A percentile compares a stretch with the other conserved stretches of the same genome.
Evolutionary conservation across 2,329 filamentous ascomycete species (phyloP).

Genomic region (Xylariaceae sp.): DNA sequence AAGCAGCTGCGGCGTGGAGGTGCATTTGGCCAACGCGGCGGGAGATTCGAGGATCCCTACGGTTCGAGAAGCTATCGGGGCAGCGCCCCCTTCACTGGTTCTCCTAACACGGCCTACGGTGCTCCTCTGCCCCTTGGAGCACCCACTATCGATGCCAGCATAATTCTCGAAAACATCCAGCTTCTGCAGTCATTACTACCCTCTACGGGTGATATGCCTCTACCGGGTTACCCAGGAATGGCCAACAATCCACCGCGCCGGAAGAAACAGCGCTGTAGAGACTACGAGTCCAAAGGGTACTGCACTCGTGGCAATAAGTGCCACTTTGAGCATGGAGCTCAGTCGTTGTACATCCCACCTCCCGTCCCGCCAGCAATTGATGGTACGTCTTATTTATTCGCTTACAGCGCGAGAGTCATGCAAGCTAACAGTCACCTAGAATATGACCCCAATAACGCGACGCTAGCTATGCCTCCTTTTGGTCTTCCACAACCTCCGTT

Average conservation of each 20-base stretch:
- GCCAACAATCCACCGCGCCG: constrained; percentile 27
- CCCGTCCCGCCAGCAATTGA: constrained; percentile 32
- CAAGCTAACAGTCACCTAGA: constrained; percentile 34
- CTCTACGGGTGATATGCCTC: constrained; percentile 36
- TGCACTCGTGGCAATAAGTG: constrained; percentile 64
- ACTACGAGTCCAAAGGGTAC: constrained; percentile 68
- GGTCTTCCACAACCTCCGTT: constrained; percentile 12
- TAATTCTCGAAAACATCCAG: constrained; percentile 57
- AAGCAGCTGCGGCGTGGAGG: constrained; percentile 58
- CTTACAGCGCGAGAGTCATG: no score
- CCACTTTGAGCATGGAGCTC: constrained; percentile 61
- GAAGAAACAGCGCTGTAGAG: constrained; percentile 53
- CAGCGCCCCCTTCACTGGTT: constrained; percentile 7
- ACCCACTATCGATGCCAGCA: constrained; percentile 52
- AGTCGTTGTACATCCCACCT: constrained; percentile 39
- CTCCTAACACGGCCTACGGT: constrained; percentile 18
- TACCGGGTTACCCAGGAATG: constrained; percentile 29
- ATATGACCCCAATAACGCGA: constrained; percentile 55
- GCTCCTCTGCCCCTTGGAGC: constrained; percentile 26
- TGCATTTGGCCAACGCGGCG: constrained; percentile 32
- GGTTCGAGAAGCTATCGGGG: constrained; percentile 29
- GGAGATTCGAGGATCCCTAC: constrained; percentile 33
- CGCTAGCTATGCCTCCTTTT: constrained; percentile 27
- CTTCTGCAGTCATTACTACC: constrained; percentile 56
- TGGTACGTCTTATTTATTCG: constrained; percentile 25